Base-by-base conservation (phyloP, 768 basidiomycete genomes). In the Mrakia hoshinonis region DNA sequence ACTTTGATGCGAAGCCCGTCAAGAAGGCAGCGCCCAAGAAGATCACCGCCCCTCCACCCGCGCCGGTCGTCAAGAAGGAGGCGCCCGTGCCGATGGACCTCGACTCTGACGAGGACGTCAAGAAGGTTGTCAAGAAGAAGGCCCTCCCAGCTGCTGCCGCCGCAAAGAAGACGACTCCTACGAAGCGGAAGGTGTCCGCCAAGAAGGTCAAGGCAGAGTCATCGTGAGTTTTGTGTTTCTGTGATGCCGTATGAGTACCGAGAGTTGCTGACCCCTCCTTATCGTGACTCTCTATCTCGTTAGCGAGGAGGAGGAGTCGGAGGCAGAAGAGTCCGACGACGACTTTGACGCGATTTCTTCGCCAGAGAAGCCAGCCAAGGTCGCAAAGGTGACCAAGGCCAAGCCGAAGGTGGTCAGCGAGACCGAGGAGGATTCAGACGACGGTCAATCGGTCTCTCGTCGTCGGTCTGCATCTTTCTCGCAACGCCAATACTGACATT, bases 1-100 rank as follows among this genome's bases (percentile, higher is more conserved):
- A 86, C 70, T 86, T 85, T 78, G 83, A 82, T 73, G 85, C 85
- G 2, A 79, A 77, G 66, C 85, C 49, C 10, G 34, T 36, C 3
- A 71, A 71, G 62, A 58, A 52, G 26, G 69, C 69, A 13, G 62
- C 47, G 34, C 46, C 64, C 51, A 62, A 65, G 36, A 64, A 64
- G 24, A 54, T 85, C 74, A 82, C 83, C 4, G 63, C 58, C 22
- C 26, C 24, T 6, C 43, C 15, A 15, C 43, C 43, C 15, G 43
- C 43, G 43, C 43, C 43, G 20, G 60, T 34, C 48, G 58, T 73
- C 22, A 47, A 74, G 60, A 73, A 73, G 29, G 47, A 72, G 36
- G 76, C 74, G 67, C 12, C 18, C 34, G 36, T 31, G 24, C 10
- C 31, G 22, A 68, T 67, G 55, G 54, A 60, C 22, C 29, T 52